These are phyloP conservation scores for Raffaelea deltoideospora DNA, from an alignment of 2,329 filamentous ascomycete genomes.

Conservation along the genomic window DNA sequence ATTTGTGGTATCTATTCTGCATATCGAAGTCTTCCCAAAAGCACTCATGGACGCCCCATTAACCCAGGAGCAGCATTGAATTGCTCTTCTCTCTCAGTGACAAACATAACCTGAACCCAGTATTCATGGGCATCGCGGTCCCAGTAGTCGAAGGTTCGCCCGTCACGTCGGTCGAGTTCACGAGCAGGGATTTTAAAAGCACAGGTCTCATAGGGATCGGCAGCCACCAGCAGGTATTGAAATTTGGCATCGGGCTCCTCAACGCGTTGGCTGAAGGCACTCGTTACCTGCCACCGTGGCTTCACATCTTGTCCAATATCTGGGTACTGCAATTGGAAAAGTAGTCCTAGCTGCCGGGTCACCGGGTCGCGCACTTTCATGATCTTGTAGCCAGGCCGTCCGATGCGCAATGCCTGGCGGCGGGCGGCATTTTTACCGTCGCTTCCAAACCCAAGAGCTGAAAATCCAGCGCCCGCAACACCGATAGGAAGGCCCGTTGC, in stretches of 20 bases:
- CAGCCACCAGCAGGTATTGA: slow-evolving; percentile 89
- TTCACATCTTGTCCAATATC: slow-evolving; percentile 64
- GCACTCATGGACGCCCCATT: slow-evolving; percentile 27
- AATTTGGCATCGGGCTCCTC: slow-evolving; percentile 90
- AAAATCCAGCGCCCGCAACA: slow-evolving; percentile 56
- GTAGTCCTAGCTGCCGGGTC: slow-evolving; percentile 71
- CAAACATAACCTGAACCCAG: slow-evolving; percentile 95
- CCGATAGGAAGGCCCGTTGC: slow-evolving; percentile 58
- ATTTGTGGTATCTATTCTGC: too few species aligned
- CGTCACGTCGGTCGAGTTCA: slow-evolving; percentile 81
- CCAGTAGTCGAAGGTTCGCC: slow-evolving; percentile 86
- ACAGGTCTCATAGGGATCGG: slow-evolving; percentile 96
- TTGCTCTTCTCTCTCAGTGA: slow-evolving; percentile 92
- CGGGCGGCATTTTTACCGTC: slow-evolving; percentile 24
- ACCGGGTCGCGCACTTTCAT: slow-evolving; percentile 86
- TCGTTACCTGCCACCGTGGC: slow-evolving; percentile 92
- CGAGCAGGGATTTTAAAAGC: slow-evolving; percentile 89
- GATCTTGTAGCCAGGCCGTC: slow-evolving; percentile 91
- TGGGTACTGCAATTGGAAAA: slow-evolving; percentile 95
- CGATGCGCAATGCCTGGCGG: slow-evolving; percentile 85
- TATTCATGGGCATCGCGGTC: slow-evolving; percentile 94
- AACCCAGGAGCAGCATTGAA: slow-evolving; percentile 54
- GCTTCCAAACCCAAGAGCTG: slow-evolving; percentile 34
- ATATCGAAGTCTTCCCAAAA: too few species aligned
- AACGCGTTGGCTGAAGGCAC: slow-evolving; percentile 87